Conservation (phyloP, 495 filamentous ascomycete genomes). For the Thozetella sp. region DNA sequence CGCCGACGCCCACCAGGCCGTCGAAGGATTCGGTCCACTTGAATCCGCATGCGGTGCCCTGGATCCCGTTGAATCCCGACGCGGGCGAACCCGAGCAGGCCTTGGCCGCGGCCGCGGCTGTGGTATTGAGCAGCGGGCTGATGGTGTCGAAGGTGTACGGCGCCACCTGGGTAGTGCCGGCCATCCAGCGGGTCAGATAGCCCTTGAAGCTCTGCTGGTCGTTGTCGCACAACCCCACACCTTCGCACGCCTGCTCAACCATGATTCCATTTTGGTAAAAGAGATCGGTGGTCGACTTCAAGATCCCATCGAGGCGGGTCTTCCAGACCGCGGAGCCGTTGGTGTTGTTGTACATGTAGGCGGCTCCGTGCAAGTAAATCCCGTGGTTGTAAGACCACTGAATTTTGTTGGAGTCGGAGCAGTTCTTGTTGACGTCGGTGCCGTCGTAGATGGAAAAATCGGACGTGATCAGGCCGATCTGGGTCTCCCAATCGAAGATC, state of each 20-base stretch:
- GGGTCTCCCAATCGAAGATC: conserved; percentile 69
- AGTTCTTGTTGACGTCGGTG: conserved; percentile 56
- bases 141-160: conserved; percentile 61
- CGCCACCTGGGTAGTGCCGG: conserved; percentile 64
- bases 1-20: conserved; percentile 57
- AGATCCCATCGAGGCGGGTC: conserved; percentile 53
- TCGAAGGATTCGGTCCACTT: conserved; percentile 49
- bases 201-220: conserved; percentile 80
- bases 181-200: conserved; percentile 72
- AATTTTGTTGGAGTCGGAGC: conserved; percentile 58
- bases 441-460: conserved; percentile 71
- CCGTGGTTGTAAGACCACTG: conserved; percentile 82
- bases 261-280: conserved; percentile 63
- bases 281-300: conserved; percentile 53
- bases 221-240: conserved; percentile 61
- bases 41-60: conserved; percentile 53
- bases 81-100: conserved; percentile 57
- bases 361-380: conserved; percentile 71
- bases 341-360: conserved; percentile 77
- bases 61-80: conserved; percentile 46
- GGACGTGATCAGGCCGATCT: conserved; percentile 59
- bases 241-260: conserved; percentile 73
- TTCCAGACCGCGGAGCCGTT: conserved; percentile 58
- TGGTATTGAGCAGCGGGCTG: conserved; percentile 56
- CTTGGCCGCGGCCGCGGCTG: conserved; percentile 60